phyloP scores from a whole-genome alignment of 768 basidiomycete species.

The Exsudoporus frostii region DNA sequence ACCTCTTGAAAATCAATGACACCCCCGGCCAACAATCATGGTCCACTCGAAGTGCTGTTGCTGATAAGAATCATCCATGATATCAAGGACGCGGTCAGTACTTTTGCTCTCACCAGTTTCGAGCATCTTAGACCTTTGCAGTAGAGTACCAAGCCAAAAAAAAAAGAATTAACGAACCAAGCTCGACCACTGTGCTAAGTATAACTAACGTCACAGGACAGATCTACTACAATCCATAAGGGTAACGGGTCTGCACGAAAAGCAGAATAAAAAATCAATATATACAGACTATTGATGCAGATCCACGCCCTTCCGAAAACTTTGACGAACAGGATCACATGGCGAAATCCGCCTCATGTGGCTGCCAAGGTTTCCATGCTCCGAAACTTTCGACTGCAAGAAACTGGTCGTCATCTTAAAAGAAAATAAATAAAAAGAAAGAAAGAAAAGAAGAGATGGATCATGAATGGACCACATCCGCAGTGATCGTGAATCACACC shows the following conservation, averaged over 20 bases:
- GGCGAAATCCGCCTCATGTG: neutral
- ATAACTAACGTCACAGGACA: neutral
- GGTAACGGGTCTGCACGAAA: neutral
- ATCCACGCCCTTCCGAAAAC: too few species aligned
- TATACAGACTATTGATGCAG: neutral
- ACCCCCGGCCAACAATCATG: too few species aligned
- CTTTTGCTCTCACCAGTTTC: too few species aligned
- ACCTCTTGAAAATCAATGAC: too few species aligned
- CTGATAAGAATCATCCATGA: too few species aligned
- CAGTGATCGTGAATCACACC: conserved; percentile 18
- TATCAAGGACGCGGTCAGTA: too few species aligned
- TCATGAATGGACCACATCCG: too few species aligned
- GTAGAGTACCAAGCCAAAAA: neutral
- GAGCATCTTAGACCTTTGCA: too few species aligned
- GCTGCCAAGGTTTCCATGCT: neutral
- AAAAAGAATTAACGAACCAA: neutral
- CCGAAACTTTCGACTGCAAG: neutral
- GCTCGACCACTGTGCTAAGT: neutral
- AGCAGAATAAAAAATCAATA: neutral
- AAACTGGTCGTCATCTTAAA: too few species aligned
- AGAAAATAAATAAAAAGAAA: neutral
- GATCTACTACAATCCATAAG: neutral
- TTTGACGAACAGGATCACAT: too few species aligned
- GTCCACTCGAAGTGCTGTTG: too few species aligned
- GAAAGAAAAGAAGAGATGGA: neutral